Evolutionary conservation across 1,284 basidiomycete species (phyloP), one percentile per base, ranked within the genome.

Genomic region (Cryptococcus maquisensis): DNA sequence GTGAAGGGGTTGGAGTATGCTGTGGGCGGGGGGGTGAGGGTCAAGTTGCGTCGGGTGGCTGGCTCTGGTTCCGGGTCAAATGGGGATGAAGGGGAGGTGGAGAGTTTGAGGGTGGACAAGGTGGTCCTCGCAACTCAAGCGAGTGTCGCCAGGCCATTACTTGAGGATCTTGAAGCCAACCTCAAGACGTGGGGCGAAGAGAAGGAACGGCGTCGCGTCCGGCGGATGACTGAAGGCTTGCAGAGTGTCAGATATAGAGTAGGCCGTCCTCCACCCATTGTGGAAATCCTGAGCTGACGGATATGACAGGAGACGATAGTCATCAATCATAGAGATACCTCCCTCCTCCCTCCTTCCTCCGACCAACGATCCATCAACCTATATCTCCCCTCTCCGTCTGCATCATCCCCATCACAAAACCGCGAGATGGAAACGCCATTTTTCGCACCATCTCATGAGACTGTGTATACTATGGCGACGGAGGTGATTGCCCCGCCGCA

Each of bases 91-190:
- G 23, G 9, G 16, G 49, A 42, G 9, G 55, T 47, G 8, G 62
- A 65, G 21, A 57, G 62, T 38, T 41, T 87, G 7, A 38, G 45
- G 23, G 71, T 87, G 63, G 79, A 82, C 49, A 84, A 84, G 64
- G 73, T 88, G 49, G 75, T 88, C 13, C 78, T 88, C 52, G 86
- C 85, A 2, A 87, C 86, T 0, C 85, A 86, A 65, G 86, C 86
- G 2, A 81, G 81, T 50, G 80, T 81, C 16, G 85, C 84, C 5
- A 71, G 78, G 8, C 75, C 44, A 68, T 77, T 66, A 23, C 56
- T 68, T 40, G 65, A 48, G 10, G 63, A 56, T 20, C 50, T 71
- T 9, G 56, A 66, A 39, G 42, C 49, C 6, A 62, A 46, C 39
- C 47, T 73, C 41, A 51, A 43, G 18, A 32, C 49, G 3, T 26